A percentile compares a stretch with the other conserved stretches of the same genome.
These are phyloP conservation scores for Pleurozium schreberi DNA, from an alignment of 225 moss, liverwort and hornwort genomes.

Conservation along the genomic window DNA sequence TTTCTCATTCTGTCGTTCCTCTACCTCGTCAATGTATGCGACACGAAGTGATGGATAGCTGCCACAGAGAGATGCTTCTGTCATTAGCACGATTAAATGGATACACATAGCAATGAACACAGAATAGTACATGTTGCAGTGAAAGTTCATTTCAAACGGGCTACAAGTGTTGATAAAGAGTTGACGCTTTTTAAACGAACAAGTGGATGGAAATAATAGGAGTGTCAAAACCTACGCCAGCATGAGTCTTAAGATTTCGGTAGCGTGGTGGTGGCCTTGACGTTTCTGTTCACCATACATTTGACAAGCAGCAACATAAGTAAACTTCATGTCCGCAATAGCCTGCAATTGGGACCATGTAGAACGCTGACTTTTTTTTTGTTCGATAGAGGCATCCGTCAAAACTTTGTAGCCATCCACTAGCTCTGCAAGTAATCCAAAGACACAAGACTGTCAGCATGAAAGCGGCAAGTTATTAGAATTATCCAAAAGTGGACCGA, in stretches of 20 bases:
- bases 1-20: conserved; percentile 64
- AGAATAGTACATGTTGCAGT: too few relatives aligned
- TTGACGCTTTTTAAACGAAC: too few relatives aligned
- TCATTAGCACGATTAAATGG: too few relatives aligned
- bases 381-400: conserved; percentile 53
- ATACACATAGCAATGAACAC: too few relatives aligned
- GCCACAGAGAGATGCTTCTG: too few relatives aligned
- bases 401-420: conserved; percentile 86
- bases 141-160: too few relatives aligned
- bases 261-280: conserved; percentile 60
- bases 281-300: conserved; percentile 89
- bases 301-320: conserved; percentile 93
- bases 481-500: too few relatives aligned
- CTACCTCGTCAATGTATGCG: conserved; percentile 82
- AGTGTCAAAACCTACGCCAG: too few relatives aligned
- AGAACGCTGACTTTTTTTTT: conserved; percentile 76
- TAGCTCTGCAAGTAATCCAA: conserved; percentile 37
- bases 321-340: conserved; percentile 92
- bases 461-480: too few relatives aligned
- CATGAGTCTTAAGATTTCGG: conserved; percentile 83
- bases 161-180: too few relatives aligned
- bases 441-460: too few relatives aligned
- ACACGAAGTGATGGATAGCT: conserved; percentile 72
- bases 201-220: too few relatives aligned
- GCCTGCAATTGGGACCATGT: conserved; percentile 87